Evolutionary conservation across 768 basidiomycete genomes (phyloP), one percentile per base, ranked within the genome.

Genomic region (Rickenella mellea): DNA sequence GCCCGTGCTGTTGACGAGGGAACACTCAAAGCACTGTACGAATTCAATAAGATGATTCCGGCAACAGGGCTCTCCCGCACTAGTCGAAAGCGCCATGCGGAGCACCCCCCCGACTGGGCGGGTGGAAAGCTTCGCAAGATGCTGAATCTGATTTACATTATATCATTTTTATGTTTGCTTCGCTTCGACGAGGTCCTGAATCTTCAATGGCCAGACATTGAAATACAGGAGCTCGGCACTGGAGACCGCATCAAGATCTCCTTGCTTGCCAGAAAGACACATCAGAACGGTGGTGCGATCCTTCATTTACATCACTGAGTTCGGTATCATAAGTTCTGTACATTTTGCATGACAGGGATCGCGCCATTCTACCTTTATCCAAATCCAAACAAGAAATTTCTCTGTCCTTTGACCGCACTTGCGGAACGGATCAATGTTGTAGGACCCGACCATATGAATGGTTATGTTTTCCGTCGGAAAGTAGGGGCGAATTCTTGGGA

Each of bases 321-420:
- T 27, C 6, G n/a, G n/a, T n/a, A n/a, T n/a, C n/a, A n/a, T n/a
- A n/a, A n/a, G n/a, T n/a, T n/a, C n/a, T n/a, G n/a, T n/a, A n/a
- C n/a, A n/a, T n/a, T n/a, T 44, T 14, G 40, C 7, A 20, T 11
- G 19, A 11, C 31, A 64, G 60, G 57, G 5, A 55, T 61, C 32
- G 52, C 59, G 38, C 63, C 62, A 1, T 65, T 59, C 40, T 36
- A 43, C 28, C 49, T 66, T 1, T 51, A 55, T 22, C 25, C 36
- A 4, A 27, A 64, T 0, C 55, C 53, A 1, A 35, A 51, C 2
- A 50, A 62, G 21, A 55, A 55, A 2, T 57, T 65, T 44, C 39
- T 66, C 3, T 67, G 66, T 38, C 55, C 61, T 14, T 57, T 65
- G 5, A 48, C 54, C n/a, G 64, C 62, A 5, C 26, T 47, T 28